These are phyloP conservation scores for Ceratobasidium sp. DNA, from an alignment of 1,284 basidiomycete genomes.

Conservation along the genomic window DNA sequence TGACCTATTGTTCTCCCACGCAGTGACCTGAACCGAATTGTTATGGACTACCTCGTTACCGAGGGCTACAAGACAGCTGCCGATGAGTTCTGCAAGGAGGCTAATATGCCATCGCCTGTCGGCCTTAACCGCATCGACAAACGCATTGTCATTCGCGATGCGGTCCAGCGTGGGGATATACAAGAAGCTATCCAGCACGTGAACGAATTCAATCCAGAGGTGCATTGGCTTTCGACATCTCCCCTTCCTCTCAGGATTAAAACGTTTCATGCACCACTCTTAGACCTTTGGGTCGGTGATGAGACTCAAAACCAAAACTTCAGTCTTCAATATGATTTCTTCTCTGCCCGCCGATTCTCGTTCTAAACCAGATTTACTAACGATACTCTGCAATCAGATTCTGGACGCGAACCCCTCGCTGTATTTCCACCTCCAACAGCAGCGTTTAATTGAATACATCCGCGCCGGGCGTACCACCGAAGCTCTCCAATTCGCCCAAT, in stretches of 20 bases:
- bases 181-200: constrained; percentile 93
- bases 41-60: constrained; percentile 98
- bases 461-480: constrained; percentile 81
- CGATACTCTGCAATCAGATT: constrained; percentile 68
- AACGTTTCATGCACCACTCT: constrained; percentile 99
- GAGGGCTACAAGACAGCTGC: constrained; percentile 98
- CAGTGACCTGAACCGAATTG: constrained; percentile 93
- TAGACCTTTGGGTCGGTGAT: constrained; percentile 81
- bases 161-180: constrained; percentile 92
- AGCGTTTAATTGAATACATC: constrained; percentile 94
- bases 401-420: constrained; percentile 90
- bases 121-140: constrained; percentile 94
- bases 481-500: constrained; percentile 90
- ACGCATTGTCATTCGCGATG: constrained; percentile 92
- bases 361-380: constrained; percentile 43
- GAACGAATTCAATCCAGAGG: constrained; percentile 97
- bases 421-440: constrained; percentile 94
- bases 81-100: constrained; percentile 91
- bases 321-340: constrained; percentile 89
- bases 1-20: constrained; percentile 57
- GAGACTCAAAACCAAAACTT: constrained; percentile 81
- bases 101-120: constrained; percentile 76
- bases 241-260: constrained; percentile 71
- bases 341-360: constrained; percentile 40
- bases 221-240: constrained; percentile 60